These are phyloP conservation scores for Oryza glaberrima DNA, from an alignment of 176 grass and related monocot genomes.

Conservation along the genomic window DNA sequence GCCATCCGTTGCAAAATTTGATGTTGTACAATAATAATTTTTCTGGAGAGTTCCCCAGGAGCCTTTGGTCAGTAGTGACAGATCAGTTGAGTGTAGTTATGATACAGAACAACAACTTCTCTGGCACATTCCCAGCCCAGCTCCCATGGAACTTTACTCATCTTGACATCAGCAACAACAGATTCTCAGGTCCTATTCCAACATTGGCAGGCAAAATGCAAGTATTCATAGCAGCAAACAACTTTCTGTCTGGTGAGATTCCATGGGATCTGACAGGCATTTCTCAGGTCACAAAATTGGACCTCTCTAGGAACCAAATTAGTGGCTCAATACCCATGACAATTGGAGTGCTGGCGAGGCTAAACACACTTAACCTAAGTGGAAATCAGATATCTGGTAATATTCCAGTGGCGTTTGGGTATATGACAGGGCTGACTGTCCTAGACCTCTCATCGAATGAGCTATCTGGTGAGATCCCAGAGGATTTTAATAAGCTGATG, in stretches of 20 bases:
- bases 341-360: too few species aligned
- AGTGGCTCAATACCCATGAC: too few species aligned
- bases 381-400: too few species aligned
- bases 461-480: too few species aligned
- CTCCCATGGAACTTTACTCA: slow-evolving; percentile 44
- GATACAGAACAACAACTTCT: slow-evolving; percentile 62
- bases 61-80: slow-evolving; percentile 42
- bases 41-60: slow-evolving; percentile 49
- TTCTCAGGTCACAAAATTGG: background rate
- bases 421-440: too few species aligned
- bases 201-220: slow-evolving; percentile 19
- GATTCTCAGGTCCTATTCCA: slow-evolving; percentile 57
- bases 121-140: slow-evolving; percentile 46
- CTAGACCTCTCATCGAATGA: too few species aligned
- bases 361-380: too few species aligned
- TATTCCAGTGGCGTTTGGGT: too few species aligned
- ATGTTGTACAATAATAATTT: slow-evolving; percentile 64
- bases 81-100: slow-evolving; percentile 29
- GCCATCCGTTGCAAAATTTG: slow-evolving; percentile 30
- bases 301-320: too few species aligned
- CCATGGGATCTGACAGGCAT: slow-evolving; percentile 40
- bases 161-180: slow-evolving; percentile 58
- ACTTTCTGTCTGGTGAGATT: slow-evolving; percentile 54
- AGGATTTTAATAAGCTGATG: too few species aligned
- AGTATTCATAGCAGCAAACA: slow-evolving; percentile 57